phyloP scores from a whole-genome alignment of 2,329 filamentous ascomycete species.

The Clarireedia hainanense region DNA sequence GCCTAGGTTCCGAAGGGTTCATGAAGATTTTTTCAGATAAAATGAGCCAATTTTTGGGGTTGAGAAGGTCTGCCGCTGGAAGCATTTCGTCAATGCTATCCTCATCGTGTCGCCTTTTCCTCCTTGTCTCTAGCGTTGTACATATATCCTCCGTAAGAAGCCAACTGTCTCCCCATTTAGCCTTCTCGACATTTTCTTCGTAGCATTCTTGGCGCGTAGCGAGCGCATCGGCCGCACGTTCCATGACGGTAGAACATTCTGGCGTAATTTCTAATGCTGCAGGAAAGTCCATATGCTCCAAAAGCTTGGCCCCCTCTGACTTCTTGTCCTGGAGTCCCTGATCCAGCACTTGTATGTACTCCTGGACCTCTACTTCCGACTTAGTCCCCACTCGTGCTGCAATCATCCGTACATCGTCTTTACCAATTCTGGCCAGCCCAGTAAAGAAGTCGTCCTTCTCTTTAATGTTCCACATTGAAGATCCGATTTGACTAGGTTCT shows the following conservation, averaged over 20 bases:
- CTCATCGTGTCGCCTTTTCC: constrained; percentile 18
- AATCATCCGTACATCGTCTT: constrained; percentile 53
- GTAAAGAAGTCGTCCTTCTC: constrained; percentile 70
- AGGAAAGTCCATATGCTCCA: constrained; percentile 51
- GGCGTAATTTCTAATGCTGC: constrained; percentile 65
- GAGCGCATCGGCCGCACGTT: constrained; percentile 60
- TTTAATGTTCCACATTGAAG: constrained; percentile 57
- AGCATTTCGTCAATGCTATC: constrained; percentile 30
- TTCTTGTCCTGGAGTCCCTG: constrained; percentile 30
- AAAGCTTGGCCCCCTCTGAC: constrained; percentile 18
- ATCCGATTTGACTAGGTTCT: constrained; percentile 53
- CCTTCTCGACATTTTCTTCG: constrained; percentile 52
- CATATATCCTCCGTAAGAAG: constrained; percentile 42
- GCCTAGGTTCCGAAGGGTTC: constrained; percentile 50
- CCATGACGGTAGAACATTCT: constrained; percentile 57
- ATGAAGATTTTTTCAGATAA: constrained; percentile 66
- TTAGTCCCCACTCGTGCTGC: constrained; percentile 61
- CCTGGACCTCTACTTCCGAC: constrained; percentile 62
- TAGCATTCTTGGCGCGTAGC: constrained; percentile 54
- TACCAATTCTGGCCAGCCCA: constrained; percentile 55
- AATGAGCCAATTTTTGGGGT: constrained; percentile 50
- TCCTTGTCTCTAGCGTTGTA: constrained; percentile 17
- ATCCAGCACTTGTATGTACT: constrained; percentile 59
- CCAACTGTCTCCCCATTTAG: constrained; percentile 56
- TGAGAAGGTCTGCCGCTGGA: constrained; percentile 49